Base-by-base conservation (phyloP, 176 grass and related monocot genomes). In the Metroxylon sagu region DNA sequence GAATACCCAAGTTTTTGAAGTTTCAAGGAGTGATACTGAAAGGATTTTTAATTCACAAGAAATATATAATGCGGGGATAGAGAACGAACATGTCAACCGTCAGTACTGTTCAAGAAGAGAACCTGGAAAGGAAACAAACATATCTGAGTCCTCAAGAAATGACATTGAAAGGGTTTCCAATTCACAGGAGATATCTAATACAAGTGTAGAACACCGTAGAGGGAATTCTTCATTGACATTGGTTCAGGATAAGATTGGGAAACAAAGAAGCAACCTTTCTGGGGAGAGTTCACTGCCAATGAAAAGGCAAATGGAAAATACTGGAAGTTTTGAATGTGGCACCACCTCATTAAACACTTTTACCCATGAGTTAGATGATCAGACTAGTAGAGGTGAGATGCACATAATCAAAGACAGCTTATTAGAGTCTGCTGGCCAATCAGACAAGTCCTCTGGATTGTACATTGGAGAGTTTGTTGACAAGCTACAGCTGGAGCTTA, bases 391-490 rank as follows among this genome's bases (percentile, higher is more conserved):
- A 31, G 50, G 25, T 39, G 59, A 54, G 6, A 71, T 25, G 53
- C 28, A 71, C 14, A 70, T 60, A 69, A 74, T 76, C 16, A 84
- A 72, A 50, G 81, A 74, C 55, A 83, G 80, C 75, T 3, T 71
- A 49, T 74, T 89, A 56, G 87, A 85, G 56, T 97, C 92, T 65
- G 92, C 92, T 78, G 69, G 72, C 64, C 78, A 23, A 19, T 85
- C 91, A 77, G 76, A 85, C 54, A 97, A 84, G 70, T 82, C 92
- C 58, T 90, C 86, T 67, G 73, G 75, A 10, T 68, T 87, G 61
- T 83, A 72, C 69, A 71, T 95, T 52, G 85, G 77, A 54, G 51
- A 59, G 66, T 92, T 92, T 64, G 80, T 87, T 50, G 73, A 77
- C 68, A 80, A 85, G 69, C 52, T 83, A 67, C 76, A 71, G 25